These are phyloP conservation scores for Albophoma yamanashiensis DNA, from an alignment of 2,329 filamentous ascomycete genomes.

Conservation along the genomic window DNA sequence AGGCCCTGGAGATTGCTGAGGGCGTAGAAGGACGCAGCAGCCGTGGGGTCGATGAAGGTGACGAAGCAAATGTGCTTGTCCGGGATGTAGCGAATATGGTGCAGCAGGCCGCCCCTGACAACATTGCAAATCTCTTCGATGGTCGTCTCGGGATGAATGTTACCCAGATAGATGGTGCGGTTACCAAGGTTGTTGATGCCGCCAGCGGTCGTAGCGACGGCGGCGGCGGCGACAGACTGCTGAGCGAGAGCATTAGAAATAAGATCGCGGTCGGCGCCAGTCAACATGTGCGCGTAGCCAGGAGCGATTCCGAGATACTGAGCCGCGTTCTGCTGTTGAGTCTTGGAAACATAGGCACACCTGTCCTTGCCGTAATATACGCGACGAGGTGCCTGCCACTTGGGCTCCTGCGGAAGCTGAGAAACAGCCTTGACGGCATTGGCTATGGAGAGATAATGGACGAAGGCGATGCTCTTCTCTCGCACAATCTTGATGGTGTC, in stretches of 20 bases:
- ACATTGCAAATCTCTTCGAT: conserved; percentile 99
- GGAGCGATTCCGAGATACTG: conserved; percentile 97
- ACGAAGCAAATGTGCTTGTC: conserved; percentile 99
- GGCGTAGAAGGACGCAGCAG: conserved; percentile 94
- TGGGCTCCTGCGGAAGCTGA: conserved; percentile 88
- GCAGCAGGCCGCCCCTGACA: conserved; percentile 84
- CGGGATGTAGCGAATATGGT: conserved; percentile 97
- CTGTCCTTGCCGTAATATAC: conserved; percentile 99
- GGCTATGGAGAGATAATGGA: conserved; percentile 94
- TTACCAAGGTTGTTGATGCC: conserved; percentile 97
- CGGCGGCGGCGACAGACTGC: conserved; percentile 92
- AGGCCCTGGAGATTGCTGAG: conserved; percentile 93
- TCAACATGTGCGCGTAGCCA: conserved; percentile 91
- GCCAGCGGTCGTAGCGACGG: conserved; percentile 90
- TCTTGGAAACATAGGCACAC: conserved; percentile 98
- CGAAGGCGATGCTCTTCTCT: conserved; percentile 96
- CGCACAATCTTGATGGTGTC: conserved; percentile 97
- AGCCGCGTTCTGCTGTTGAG: conserved; percentile 96
- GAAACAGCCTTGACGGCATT: conserved; percentile 98
- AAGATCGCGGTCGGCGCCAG: conserved; percentile 88
- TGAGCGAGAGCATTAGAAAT: conserved; percentile 95
- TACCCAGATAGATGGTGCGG: conserved; percentile 93
- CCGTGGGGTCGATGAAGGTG: conserved; percentile 97
- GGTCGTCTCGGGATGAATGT: conserved; percentile 97
- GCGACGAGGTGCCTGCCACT: conserved; percentile 90